phyloP scores from a whole-genome alignment of 352 stramenopile genomes.

The Phytopythium kandeliae region DNA sequence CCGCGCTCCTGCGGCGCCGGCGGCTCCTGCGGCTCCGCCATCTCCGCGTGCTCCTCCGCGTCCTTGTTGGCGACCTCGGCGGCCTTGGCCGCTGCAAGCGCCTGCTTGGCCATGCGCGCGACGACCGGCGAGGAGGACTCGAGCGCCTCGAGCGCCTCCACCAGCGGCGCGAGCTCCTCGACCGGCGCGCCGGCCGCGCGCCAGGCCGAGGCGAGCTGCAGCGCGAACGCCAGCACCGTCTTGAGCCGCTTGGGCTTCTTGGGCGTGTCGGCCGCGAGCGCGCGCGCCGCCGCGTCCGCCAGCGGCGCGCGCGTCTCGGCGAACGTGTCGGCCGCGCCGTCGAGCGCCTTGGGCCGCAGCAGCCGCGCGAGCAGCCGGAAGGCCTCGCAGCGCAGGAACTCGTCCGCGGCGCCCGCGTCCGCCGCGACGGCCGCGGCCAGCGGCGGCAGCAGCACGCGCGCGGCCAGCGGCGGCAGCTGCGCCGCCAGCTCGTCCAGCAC shows the following conservation, averaged over 20 bases:
- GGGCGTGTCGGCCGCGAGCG: conserved; percentile 20
- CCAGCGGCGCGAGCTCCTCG: conserved; percentile 26
- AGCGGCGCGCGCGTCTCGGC: conserved; percentile 23
- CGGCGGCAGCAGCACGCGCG: conserved; percentile 50
- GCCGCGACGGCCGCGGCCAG: conserved; percentile 42
- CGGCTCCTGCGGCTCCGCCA: conserved; percentile 14
- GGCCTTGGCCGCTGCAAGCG: conserved; percentile 36
- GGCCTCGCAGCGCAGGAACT: conserved; percentile 75
- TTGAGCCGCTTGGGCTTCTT: conserved; percentile 79
- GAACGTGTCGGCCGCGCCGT: conserved; percentile 25
- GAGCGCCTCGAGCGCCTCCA: conserved; percentile 38
- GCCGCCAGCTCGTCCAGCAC: conserved; percentile 66
- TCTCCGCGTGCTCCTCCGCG: conserved; percentile 10
- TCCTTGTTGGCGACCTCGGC: conserved; percentile 19
- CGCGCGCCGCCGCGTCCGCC: conserved; percentile 32
- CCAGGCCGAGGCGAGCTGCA: conserved; percentile 70
- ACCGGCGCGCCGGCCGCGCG: conserved; percentile 7
- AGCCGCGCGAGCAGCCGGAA: conserved; percentile 68
- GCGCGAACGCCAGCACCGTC: conserved; percentile 50
- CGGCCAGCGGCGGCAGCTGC: conserved; percentile 40
- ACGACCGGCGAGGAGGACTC: conserved; percentile 59
- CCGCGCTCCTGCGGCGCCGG: conserved; percentile 14
- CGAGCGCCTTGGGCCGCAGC: conserved; percentile 48
- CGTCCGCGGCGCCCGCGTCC: conserved; percentile 38
- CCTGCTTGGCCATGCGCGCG: conserved; percentile 68